A percentile compares a stretch with the other conserved stretches of the same genome.
These are phyloP conservation scores for Colletotrichum sp. DNA, from an alignment of 2,329 filamentous ascomycete species.

Conservation along the genomic window DNA sequence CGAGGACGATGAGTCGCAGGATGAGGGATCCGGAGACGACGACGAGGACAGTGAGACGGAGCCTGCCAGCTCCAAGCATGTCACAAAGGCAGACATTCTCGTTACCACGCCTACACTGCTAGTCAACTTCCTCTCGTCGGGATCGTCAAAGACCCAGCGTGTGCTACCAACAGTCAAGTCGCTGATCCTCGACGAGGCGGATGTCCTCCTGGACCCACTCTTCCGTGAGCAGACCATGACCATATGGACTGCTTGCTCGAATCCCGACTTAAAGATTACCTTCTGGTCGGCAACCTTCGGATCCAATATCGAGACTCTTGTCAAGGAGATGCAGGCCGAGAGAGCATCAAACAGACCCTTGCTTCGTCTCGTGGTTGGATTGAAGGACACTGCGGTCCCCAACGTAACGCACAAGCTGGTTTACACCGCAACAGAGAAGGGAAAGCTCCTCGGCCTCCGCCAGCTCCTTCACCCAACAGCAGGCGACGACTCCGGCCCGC, in stretches of 20 bases:
- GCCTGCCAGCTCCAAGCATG: slow-evolving; percentile 39
- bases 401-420: slow-evolving; percentile 88
- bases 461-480: slow-evolving; percentile 83
- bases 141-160: slow-evolving; percentile 47
- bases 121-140: slow-evolving; percentile 65
- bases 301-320: slow-evolving; percentile 84
- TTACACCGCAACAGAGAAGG: slow-evolving; percentile 91
- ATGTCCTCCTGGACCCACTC: slow-evolving; percentile 88
- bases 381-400: slow-evolving; percentile 94
- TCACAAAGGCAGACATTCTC: slow-evolving; percentile 78
- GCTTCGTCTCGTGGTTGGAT: slow-evolving; percentile 87
- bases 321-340: slow-evolving; percentile 69
- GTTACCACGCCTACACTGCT: slow-evolving; percentile 83
- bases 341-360: slow-evolving; percentile 55
- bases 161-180: slow-evolving; percentile 72
- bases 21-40: slow-evolving; percentile 40
- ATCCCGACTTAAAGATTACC: slow-evolving; percentile 72
- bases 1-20: slow-evolving; percentile 29
- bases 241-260: slow-evolving; percentile 82
- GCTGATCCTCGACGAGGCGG: slow-evolving; percentile 90
- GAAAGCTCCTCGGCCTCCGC: slow-evolving; percentile 89
- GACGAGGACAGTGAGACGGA: slow-evolving; percentile 33
- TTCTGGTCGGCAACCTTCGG: slow-evolving; percentile 98
- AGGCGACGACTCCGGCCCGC: slow-evolving; percentile 57
- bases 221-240: slow-evolving; percentile 88